These are phyloP conservation scores for Naganishia friedmannii DNA, from an alignment of 768 basidiomycete species.

Conservation along the genomic window DNA sequence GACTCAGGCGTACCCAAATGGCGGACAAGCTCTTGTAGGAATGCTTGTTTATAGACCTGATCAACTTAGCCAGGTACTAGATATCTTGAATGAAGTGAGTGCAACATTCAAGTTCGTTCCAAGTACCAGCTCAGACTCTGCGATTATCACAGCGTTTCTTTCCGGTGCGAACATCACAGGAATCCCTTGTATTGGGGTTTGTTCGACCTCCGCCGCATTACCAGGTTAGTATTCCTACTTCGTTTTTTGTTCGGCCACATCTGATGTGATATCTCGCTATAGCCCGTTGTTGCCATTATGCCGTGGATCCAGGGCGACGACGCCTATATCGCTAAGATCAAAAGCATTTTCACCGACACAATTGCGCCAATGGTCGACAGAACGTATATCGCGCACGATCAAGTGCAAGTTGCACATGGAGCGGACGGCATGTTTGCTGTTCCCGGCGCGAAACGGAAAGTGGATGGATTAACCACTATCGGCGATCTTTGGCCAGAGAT, in stretches of 20 bases:
- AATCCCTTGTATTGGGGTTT: conserved; percentile 7
- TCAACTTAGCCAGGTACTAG: not conserved
- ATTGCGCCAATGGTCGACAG: not conserved
- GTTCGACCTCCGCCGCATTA: conserved; percentile 1
- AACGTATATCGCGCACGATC: not conserved
- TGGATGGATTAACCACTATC: not conserved
- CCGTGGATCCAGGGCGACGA: conserved; percentile 15
- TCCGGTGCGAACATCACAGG: not conserved
- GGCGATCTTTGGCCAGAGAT: conserved; percentile 14
- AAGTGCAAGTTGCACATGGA: conserved; percentile 3
- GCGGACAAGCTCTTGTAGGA: not conserved
- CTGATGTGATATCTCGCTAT: not conserved
- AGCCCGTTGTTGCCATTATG: conserved; percentile 11
- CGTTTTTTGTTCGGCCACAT: not conserved
- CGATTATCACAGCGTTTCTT: conserved; percentile 1
- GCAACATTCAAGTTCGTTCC: not conserved
- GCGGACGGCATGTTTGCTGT: conserved; percentile 7
- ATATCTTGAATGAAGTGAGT: not conserved
- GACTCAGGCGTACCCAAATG: not conserved
- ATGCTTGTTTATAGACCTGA: conserved; percentile 9
- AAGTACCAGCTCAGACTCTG: not conserved
- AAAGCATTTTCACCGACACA: not conserved
- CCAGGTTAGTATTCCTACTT: not conserved
- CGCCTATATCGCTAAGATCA: conserved; percentile 10
- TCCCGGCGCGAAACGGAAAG: not conserved